phyloP scores from a whole-genome alignment of 495 filamentous ascomycete species.

The Aspergillus ellipticus region DNA sequence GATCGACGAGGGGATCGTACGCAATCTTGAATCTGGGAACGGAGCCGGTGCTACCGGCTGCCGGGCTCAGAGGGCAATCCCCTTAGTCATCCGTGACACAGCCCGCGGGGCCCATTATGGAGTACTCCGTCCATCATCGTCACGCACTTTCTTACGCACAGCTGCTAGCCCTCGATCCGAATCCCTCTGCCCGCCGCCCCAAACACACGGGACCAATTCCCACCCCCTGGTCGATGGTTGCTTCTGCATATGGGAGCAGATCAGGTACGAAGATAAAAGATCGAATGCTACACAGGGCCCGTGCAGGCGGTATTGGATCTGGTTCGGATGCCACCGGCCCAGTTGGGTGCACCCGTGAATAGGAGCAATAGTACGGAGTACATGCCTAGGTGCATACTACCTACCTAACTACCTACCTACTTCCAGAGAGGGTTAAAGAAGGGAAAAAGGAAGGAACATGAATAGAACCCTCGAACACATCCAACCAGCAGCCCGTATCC shows the following conservation, averaged over 20 bases:
- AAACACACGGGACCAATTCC: background rate
- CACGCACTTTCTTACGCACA: background rate
- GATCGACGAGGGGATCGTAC: slow-evolving; percentile 19
- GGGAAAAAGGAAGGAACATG: slow-evolving; percentile 5
- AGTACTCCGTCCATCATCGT: background rate
- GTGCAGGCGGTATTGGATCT: background rate
- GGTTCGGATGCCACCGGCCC: background rate
- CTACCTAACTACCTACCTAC: background rate
- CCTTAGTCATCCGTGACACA: background rate
- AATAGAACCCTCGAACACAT: background rate
- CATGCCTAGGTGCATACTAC: too few relatives aligned
- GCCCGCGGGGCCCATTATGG: too few relatives aligned
- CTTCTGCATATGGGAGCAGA: background rate
- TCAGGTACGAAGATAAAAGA: background rate
- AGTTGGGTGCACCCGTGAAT: background rate
- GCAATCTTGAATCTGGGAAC: slow-evolving; percentile 7
- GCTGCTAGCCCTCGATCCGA: background rate
- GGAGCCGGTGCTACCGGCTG: background rate
- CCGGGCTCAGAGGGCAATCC: background rate
- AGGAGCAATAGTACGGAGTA: background rate
- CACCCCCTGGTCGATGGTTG: background rate
- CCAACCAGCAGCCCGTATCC: slow-evolving; percentile 6
- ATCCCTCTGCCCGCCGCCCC: background rate
- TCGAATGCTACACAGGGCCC: background rate
- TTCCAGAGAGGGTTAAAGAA: background rate